These are phyloP conservation scores for Balakata baccata DNA, from an alignment of 345 rosid species.

Conservation along the genomic window DNA sequence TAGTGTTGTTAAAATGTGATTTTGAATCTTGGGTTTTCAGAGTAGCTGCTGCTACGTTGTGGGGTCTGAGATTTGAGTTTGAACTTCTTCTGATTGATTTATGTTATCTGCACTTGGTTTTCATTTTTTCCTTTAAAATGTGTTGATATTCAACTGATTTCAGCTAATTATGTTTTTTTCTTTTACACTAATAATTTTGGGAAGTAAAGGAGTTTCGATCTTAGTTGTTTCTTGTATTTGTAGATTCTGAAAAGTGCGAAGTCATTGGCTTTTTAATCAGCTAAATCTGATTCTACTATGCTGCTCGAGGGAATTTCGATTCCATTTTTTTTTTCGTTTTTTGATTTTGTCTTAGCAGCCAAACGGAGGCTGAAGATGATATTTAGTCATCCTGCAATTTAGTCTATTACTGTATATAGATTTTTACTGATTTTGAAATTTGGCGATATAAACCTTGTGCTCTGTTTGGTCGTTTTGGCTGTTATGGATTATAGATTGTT, in stretches of 20 bases:
- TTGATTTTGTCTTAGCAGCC: not conserved
- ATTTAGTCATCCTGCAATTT: not conserved
- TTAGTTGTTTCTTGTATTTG: not conserved
- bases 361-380: constrained; percentile 4
- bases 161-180: not conserved
- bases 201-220: not conserved
- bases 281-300: not conserved
- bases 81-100: not conserved
- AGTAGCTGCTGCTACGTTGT: not conserved
- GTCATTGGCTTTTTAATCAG: not conserved
- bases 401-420: not conserved
- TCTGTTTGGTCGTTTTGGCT: not conserved
- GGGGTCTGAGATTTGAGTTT: not conserved
- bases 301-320: not conserved
- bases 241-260: not conserved
- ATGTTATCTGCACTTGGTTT: not conserved
- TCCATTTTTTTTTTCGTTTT: not conserved
- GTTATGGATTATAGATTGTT: not conserved
- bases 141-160: not conserved
- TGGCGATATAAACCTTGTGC: not conserved
- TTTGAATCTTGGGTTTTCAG: not conserved
- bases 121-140: not conserved
- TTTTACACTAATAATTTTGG: not conserved
- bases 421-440: constrained; percentile 5
- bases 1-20: not conserved